phyloP scores from a whole-genome alignment of 2,329 filamentous ascomycete species.

The Chaetomium olivaceum region DNA sequence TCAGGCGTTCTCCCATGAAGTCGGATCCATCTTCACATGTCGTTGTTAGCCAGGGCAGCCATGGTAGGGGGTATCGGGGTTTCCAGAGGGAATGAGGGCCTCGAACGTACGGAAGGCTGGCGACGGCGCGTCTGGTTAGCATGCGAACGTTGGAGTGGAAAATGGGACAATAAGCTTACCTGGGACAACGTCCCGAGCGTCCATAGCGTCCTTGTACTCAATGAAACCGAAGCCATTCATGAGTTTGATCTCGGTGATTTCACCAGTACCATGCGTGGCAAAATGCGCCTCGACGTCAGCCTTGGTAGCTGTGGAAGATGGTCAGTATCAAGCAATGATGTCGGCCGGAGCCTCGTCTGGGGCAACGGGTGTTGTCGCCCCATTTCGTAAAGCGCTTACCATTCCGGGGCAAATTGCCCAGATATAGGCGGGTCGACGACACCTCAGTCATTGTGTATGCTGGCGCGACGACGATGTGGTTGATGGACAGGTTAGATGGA shows the following conservation, averaged over 20 bases:
- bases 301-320: slow-evolving; percentile 79
- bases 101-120: slow-evolving; percentile 62
- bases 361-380: neutral
- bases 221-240: slow-evolving; percentile 99
- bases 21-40: slow-evolving; percentile 79
- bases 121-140: slow-evolving; percentile 35
- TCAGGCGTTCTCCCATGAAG: slow-evolving; percentile 96
- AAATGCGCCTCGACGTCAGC: slow-evolving; percentile 96
- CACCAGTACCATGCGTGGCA: slow-evolving; percentile 90
- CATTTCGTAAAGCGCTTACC: slow-evolving; percentile 59
- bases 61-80: slow-evolving; percentile 36
- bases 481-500: slow-evolving; percentile 12
- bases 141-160: neutral
- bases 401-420: slow-evolving; percentile 95
- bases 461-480: slow-evolving; percentile 10
- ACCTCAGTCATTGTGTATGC: slow-evolving; percentile 73
- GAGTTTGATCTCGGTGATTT: slow-evolving; percentile 98
- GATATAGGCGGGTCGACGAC: slow-evolving; percentile 90
- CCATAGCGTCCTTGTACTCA: slow-evolving; percentile 98
- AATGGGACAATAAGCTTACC: slow-evolving; percentile 59
- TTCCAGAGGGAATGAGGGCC: slow-evolving; percentile 38
- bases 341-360: neutral
- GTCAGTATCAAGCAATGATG: slow-evolving; percentile 42
- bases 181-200: slow-evolving; percentile 96
- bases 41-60: slow-evolving; percentile 42